phyloP scores from a whole-genome alignment of 768 basidiomycete species.

The Mrakia frigida region DNA sequence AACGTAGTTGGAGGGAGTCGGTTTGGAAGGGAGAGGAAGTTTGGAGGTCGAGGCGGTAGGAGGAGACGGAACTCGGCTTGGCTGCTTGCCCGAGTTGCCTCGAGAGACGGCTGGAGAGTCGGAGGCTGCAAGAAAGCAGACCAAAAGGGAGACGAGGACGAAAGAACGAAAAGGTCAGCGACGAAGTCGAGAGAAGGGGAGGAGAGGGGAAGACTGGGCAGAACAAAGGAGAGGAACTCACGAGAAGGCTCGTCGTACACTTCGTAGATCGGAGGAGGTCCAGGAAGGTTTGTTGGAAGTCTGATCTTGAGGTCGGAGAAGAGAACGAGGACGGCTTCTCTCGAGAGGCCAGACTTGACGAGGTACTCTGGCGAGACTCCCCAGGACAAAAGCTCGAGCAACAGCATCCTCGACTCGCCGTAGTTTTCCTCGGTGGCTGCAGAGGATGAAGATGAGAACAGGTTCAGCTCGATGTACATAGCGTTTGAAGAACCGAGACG shows the following conservation, averaged over 20 bases:
- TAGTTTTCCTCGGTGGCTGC: conserved; percentile 26
- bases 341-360: conserved; percentile 25
- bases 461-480: too few species aligned
- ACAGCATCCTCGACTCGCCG: conserved; percentile 8
- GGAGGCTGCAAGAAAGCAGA: not conserved
- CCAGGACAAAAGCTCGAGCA: conserved; percentile 31
- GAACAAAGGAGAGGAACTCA: not conserved
- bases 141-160: not conserved
- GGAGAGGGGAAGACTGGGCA: too few species aligned
- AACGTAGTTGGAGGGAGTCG: not conserved
- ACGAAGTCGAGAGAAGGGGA: not conserved
- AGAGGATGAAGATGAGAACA: too few species aligned
- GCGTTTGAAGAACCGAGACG: too few species aligned
- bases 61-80: not conserved
- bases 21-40: not conserved
- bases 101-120: not conserved
- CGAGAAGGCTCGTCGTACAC: not conserved
- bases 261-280: conserved; percentile 1
- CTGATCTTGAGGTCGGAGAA: conserved; percentile 29
- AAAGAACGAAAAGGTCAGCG: not conserved
- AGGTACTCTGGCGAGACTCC: conserved; percentile 28
- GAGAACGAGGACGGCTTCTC: conserved; percentile 27
- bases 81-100: not conserved
- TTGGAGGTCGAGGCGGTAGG: not conserved
- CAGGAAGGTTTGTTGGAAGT: conserved; percentile 24